These are phyloP conservation scores for Glycyrrhiza uralensis DNA, from an alignment of 306 rosid species.

Conservation along the genomic window DNA sequence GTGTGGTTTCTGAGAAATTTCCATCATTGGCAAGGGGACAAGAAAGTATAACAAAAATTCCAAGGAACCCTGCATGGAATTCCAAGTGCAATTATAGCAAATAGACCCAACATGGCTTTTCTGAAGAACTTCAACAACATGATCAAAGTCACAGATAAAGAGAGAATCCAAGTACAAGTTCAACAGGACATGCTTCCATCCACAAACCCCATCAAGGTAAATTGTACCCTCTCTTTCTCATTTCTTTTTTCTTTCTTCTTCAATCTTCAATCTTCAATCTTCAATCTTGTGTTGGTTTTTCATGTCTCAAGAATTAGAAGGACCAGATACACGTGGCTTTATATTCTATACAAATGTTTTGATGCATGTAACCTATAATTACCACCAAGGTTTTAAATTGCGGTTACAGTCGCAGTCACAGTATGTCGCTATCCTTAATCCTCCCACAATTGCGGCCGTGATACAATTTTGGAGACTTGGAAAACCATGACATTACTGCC, in stretches of 20 bases:
- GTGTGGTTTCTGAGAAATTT: not conserved
- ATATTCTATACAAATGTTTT: not conserved
- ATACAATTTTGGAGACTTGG: too few species aligned
- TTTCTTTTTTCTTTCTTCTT: conserved; percentile 14
- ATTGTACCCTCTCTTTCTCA: not conserved
- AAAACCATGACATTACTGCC: not conserved
- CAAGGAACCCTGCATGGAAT: not conserved
- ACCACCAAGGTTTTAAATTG: not conserved
- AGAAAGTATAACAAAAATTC: conserved; percentile 7
- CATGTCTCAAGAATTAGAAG: not conserved
- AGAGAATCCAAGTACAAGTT: not conserved
- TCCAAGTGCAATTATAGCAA: not conserved
- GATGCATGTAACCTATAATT: not conserved
- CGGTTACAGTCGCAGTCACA: not conserved
- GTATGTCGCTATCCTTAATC: too few species aligned
- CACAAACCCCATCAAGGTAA: conserved; percentile 33
- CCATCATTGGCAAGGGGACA: conserved; percentile 1
- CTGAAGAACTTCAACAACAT: conserved; percentile 4
- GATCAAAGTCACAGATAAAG: not conserved
- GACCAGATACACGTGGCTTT: not conserved
- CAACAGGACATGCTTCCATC: not conserved
- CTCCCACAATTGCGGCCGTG: too few species aligned
- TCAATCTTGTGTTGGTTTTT: not conserved
- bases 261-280: not conserved
- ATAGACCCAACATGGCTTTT: conserved; percentile 15